Evolutionary conservation across 2,329 filamentous ascomycete species (phyloP), one percentile per base, ranked within the genome.

Genomic region (Apiospora hydei): DNA sequence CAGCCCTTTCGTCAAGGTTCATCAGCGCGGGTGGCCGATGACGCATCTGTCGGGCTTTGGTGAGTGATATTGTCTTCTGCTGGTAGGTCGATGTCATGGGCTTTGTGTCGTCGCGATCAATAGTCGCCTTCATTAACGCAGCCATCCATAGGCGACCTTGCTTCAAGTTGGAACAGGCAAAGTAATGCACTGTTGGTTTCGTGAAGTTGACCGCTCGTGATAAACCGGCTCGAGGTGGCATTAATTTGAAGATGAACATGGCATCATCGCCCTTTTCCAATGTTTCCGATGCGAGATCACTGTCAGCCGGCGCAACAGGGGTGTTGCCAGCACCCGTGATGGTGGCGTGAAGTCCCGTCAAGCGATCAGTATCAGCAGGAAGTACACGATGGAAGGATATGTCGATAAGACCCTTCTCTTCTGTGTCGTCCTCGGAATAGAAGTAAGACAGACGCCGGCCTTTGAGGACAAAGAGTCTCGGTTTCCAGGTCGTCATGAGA

Each of bases 301-400:
- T 83, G 74, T 86, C 83, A 26, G 84, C 81, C 16, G 85, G 85
- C 70, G 85, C 83, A 2, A 91, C 88, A 6, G 93, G 90, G 13
- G 90, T 90, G 41, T 88, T 88, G 4, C 92, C 93, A n/a, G 94
- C 94, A 30, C 96, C 94, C 0, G 96, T 98, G 72, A 99, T 88
- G 6, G 95, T 95, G 10, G 96, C 96, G 81, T 98, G 96, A 13
- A 99, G 86, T 0, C 95, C 93, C 6, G 96, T 96, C 71, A 99
- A 88, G 14, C 93, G 91, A 80, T 99, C 96, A 76, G 95, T 94
- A 78, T 98, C 94, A 10, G 96, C 96, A 3, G 95, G 94, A 2
- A 99, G 89, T n/a, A 99, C 96, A 66, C 96, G 94, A 81, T 99
- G 96, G 77, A 96, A 97, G 0, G 96, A 98, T 68, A 99, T 99